A percentile compares a stretch with the other conserved stretches of the same genome.
These are phyloP conservation scores for Aureobasidium sp. DNA, from an alignment of 2,329 filamentous ascomycete genomes.

Conservation along the genomic window DNA sequence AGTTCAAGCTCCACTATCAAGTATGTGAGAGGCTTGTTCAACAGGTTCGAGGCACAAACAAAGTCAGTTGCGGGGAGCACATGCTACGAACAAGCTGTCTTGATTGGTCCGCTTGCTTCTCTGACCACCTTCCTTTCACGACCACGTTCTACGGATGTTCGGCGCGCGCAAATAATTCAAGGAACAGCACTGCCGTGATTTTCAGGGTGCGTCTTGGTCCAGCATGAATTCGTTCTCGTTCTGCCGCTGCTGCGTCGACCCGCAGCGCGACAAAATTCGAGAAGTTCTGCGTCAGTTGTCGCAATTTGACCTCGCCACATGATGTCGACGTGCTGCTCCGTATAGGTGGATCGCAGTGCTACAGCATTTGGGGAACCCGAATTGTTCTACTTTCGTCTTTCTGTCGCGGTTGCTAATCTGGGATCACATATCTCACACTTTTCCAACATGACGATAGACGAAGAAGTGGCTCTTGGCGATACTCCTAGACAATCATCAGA, in stretches of 20 bases:
- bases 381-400: background rate
- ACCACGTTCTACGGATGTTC: conserved; percentile 1
- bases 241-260: background rate
- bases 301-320: background rate
- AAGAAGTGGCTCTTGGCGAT: background rate
- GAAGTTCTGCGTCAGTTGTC: background rate
- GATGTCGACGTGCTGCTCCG: background rate
- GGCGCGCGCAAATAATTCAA: background rate
- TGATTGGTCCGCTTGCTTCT: background rate
- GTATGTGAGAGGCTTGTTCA: background rate
- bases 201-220: background rate
- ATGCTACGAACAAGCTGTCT: background rate
- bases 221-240: background rate
- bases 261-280: background rate
- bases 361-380: background rate
- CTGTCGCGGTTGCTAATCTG: background rate
- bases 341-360: background rate
- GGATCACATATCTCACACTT: background rate
- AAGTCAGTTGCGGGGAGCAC: background rate
- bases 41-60: background rate
- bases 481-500: background rate
- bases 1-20: background rate
- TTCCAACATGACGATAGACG: background rate
- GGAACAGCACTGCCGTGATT: background rate
- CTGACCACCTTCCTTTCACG: conserved; percentile 1